Evolutionary conservation across 2,329 filamentous ascomycete species (phyloP), one percentile per base, ranked within the genome.

Genomic region (Aspergillus cejpii): DNA sequence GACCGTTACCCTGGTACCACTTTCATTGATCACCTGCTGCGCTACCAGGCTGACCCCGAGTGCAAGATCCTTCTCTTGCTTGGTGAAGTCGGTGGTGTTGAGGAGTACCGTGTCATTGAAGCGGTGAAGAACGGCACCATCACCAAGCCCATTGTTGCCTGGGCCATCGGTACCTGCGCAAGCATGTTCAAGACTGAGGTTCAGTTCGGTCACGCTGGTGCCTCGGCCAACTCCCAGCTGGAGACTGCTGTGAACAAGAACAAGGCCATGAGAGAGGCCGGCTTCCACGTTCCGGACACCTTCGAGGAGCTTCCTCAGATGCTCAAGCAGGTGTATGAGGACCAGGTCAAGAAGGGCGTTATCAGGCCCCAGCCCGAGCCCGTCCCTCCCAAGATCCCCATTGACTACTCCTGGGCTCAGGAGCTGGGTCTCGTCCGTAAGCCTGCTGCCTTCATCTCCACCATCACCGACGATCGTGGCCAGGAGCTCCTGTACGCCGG

Each of bases 161-260:
- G 92, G 92, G 92, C 92, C 58, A 98, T 98, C 65, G 92, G 92
- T 78, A 98, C 92, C 62, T 96, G 94, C 72, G 92, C 92, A 54
- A 91, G 87, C 80, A 92, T 98, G 89, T 94, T 98, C 79, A 97
- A 95, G 84, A 98, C 92, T 31, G 92, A 98, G 78, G 92, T 98
- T 37, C 92, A 98, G 74, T 98, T 98, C 75, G 92, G 92, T 65
- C 92, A 98, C 77, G 92, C 92, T 62, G 92, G 92, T 74, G 89
- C 92, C 43, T 96, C 96, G 59, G 92, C 92, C 79, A 98, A 98
- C 83, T 98, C 92, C 47, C 87, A 96, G 74, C 88, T 98, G 62
- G 92, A 98, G 81, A 97, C 92, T 49, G 92, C 92, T 46, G 85
- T 87, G 48, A 80, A 79, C 72, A 98, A 98, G 87, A 98, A 98